Conservation (phyloP, 2,329 filamentous ascomycete genomes). For the Fusarium incarnatum region DNA sequence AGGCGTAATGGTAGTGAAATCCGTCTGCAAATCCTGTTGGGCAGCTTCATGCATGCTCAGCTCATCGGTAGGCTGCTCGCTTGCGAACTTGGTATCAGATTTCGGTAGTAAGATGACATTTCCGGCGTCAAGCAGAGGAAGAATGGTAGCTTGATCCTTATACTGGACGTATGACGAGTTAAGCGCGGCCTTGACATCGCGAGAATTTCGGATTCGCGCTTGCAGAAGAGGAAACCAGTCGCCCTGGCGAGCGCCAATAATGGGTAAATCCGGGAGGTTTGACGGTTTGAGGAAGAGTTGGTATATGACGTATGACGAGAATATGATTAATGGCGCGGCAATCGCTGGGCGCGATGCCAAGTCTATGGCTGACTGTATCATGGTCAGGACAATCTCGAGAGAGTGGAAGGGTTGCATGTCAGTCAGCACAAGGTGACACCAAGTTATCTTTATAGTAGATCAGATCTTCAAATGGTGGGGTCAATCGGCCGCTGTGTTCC, state of each 20-base stretch:
- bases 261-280: neutral
- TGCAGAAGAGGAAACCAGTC: slow-evolving; percentile 21
- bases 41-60: slow-evolving; percentile 15
- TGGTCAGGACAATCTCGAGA: neutral
- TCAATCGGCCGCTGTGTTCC: neutral
- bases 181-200: neutral
- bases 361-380: neutral
- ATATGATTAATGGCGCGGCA: neutral
- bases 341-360: slow-evolving; percentile 1
- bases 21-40: slow-evolving; percentile 3
- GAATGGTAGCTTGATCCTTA: neutral
- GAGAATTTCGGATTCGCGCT: slow-evolving; percentile 1
- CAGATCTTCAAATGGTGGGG: neutral
- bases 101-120: neutral
- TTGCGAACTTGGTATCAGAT: slow-evolving; percentile 14
- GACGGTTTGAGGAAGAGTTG: slow-evolving; percentile 5
- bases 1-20: slow-evolving; percentile 12
- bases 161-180: slow-evolving; percentile 6
- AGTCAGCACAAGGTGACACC: neutral
- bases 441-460: neutral
- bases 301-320: neutral
- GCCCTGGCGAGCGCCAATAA: neutral
- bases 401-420: neutral
- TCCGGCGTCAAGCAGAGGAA: slow-evolving; percentile 1
- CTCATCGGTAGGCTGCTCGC: slow-evolving; percentile 6